Base-by-base conservation (phyloP, 2,329 filamentous ascomycete species). In the Penicillium frequentans region DNA sequence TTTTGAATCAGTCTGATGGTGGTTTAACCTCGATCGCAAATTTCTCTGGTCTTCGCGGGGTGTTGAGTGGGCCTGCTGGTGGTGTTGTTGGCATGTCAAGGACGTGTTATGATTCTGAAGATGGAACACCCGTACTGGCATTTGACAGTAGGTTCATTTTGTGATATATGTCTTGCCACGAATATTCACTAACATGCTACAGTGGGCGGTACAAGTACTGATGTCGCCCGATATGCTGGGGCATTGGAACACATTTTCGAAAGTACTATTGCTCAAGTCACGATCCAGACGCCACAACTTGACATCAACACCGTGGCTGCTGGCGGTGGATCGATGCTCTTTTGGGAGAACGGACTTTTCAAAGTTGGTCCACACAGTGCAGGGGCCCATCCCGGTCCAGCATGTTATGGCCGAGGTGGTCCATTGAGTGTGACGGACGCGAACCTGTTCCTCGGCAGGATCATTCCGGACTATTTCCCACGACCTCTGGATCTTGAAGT, bases 241-340 rank as follows among this genome's bases (percentile, higher is more conserved):
- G 82, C 89, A 51, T 93, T 96, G 66, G 92, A 96, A 67, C 92
- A 97, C 67, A 91, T 96, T 0, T 96, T 96, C 64, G 92, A 96
- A 75, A 96, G 91, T 0, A 96, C 90, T 0, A 96, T 90, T 1
- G 91, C 92, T 0, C 91, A 91, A n/a, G 90, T 96, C 0, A 95
- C 91, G 0, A 93, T 96, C 27, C 91, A 96, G 68, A 92, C 90
- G 1, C 92, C 93, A 0, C 91, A 96, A 69, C 82, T 96, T 0
- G 91, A 96, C 68, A 96, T 96, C 76, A 96, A 96, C 72, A 96
- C 92, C 0, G 93, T 96, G 0, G 92, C 93, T 3, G 92, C 92
- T 3, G 92, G 92, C 48, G 93, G 93, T 58, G 76, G 76, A n/a
- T 77, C 75, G 1, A 76, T 76, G 19, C 80, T 97, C 4, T 96